phyloP scores from a whole-genome alignment of 352 stramenopile genomes.

The Pythium coloratum region DNA sequence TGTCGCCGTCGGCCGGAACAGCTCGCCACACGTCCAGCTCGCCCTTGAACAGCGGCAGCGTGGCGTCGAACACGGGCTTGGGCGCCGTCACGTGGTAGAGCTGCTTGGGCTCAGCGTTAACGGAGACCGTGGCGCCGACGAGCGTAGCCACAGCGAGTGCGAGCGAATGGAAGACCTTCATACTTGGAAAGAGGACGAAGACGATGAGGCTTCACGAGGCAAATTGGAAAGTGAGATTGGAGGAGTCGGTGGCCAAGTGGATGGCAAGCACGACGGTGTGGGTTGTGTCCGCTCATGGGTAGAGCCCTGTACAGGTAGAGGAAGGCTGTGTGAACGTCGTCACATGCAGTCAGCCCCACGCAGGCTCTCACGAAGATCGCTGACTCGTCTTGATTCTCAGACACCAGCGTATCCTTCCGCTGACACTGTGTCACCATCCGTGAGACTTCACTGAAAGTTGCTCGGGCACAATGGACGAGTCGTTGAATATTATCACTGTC shows the following conservation, averaged over 20 bases:
- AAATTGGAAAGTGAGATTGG: background rate
- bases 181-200: background rate
- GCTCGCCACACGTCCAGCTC: conserved; percentile 25
- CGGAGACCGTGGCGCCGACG: conserved; percentile 1
- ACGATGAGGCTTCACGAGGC: background rate
- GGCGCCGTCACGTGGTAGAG: conserved; percentile 30
- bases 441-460: too few relatives aligned
- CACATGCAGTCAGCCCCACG: background rate
- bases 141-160: conserved; percentile 8
- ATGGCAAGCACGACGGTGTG: background rate
- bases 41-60: conserved; percentile 7
- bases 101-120: conserved; percentile 26
- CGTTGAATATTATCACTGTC: too few relatives aligned
- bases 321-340: background rate
- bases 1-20: background rate
- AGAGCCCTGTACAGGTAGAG: background rate
- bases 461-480: too few relatives aligned
- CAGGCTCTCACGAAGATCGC: conserved; percentile 1
- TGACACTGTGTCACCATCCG: background rate
- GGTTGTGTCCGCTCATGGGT: background rate
- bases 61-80: conserved; percentile 23
- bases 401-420: background rate
- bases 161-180: conserved; percentile 28
- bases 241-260: too few relatives aligned
- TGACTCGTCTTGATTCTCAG: background rate